phyloP scores from a whole-genome alignment of 176 grass and related monocot species.

The Eremochloa ophiuroides region DNA sequence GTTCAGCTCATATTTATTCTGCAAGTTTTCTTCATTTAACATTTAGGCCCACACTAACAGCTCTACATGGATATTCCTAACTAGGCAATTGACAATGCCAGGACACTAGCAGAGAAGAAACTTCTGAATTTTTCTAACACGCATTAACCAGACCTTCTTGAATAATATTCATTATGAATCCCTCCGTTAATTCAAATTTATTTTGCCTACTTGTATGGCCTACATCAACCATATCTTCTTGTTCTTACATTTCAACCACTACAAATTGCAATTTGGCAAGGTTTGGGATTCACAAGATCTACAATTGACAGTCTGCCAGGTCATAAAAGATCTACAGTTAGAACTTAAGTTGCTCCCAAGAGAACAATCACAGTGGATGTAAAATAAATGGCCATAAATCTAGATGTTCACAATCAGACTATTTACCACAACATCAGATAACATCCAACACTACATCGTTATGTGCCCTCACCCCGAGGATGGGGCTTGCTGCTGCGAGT shows the following conservation, averaged over 20 bases:
- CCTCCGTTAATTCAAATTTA: not conserved
- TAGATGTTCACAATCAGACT: not conserved
- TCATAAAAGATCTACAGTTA: too few species aligned
- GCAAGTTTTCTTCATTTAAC: not conserved
- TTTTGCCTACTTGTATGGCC: not conserved
- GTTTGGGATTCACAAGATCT: too few species aligned
- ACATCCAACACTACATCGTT: not conserved
- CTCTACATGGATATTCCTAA: not conserved
- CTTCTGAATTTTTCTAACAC: not conserved
- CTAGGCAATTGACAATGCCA: not conserved
- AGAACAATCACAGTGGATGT: not conserved
- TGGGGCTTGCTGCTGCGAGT: too few species aligned
- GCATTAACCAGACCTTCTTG: not conserved
- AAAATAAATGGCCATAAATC: not conserved
- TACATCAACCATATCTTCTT: not conserved
- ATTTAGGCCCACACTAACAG: not conserved
- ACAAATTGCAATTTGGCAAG: too few species aligned
- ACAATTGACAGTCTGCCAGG: too few species aligned
- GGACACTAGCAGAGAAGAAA: not conserved
- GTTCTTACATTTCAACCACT: not conserved
- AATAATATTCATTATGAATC: not conserved
- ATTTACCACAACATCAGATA: slow-evolving; percentile 3
- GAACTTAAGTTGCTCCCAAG: not conserved
- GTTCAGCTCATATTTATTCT: not conserved
- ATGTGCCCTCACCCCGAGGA: too few species aligned